These are phyloP conservation scores for Fusarium sp. DNA, from an alignment of 2,329 filamentous ascomycete species.

Conservation along the genomic window DNA sequence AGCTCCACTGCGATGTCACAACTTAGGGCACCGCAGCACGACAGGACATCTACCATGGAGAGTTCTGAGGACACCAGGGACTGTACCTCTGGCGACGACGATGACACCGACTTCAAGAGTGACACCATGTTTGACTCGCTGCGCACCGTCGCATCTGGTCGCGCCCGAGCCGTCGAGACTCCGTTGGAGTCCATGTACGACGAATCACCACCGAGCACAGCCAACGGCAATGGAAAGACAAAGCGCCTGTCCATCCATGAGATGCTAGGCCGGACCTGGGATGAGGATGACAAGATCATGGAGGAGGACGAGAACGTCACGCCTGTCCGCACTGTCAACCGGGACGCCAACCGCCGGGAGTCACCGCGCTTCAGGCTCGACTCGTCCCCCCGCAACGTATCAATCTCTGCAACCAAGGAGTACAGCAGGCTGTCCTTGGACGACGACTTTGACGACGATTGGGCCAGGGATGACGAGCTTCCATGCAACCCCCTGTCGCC, in stretches of 20 bases:
- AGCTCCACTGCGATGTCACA: conserved; percentile 57
- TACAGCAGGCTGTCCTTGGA: conserved; percentile 66
- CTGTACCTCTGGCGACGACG: conserved; percentile 76
- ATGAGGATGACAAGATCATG: conserved; percentile 66
- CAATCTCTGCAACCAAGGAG: conserved; percentile 50
- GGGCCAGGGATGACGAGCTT: conserved; percentile 65
- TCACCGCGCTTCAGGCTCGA: conserved; percentile 45
- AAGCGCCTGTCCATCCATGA: conserved; percentile 70
- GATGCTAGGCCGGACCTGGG: conserved; percentile 65
- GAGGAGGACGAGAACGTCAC: conserved; percentile 71
- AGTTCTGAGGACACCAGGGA: conserved; percentile 76
- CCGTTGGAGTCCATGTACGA: conserved; percentile 85
- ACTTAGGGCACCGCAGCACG: conserved; percentile 46
- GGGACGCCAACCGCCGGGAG: conserved; percentile 23
- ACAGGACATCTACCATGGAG: conserved; percentile 67
- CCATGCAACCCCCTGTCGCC: conserved; percentile 68
- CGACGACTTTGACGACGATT: conserved; percentile 72
- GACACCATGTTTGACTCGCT: conserved; percentile 83
- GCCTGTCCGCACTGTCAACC: conserved; percentile 54
- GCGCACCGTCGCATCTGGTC: conserved; percentile 75
- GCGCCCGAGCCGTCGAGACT: conserved; percentile 73
- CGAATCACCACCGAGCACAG: conserved; percentile 74
- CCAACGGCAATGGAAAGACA: conserved; percentile 61
- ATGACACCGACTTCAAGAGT: conserved; percentile 82
- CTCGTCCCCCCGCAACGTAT: conserved; percentile 47